Evolutionary conservation across 1,139 yeast species (phyloP), one percentile per base, ranked within the genome.

Genomic region (Candida albicans): DNA sequence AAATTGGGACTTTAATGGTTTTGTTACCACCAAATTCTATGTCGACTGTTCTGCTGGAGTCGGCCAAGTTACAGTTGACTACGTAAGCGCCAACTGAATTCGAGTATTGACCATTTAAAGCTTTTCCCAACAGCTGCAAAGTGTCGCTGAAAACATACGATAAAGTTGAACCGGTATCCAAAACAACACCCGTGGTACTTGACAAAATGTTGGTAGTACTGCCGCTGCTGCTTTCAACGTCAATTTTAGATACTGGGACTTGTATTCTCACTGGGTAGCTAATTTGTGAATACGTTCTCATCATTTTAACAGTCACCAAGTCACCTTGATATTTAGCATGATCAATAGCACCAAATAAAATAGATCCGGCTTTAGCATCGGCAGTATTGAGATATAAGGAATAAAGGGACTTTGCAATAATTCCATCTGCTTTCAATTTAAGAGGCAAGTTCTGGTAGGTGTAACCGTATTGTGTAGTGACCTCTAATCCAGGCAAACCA

Each of bases 401-500:
- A 56, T 81, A 85, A 1, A 78, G 75, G 38, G 64, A 68, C 46
- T 73, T 74, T 24, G 70, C 48, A 46, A 81, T 84, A 11, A 71
- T 51, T 0, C 89, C 90, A 44, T 60, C 55, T 27, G 46, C 45
- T 44, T 52, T 59, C 53, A 69, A 53, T 43, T 58, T 61, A 15
- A 61, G 30, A 2, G 73, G 74, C 14, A 68, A 56, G 48, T 68
- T 68, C 41, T 62, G 63, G 50, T 68, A 68, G 28, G 43, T 44
- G 33, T 57, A 53, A 11, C 52, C 51, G 28, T 44, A 45, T 33
- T 39, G 33, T 32, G 50, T 45, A 2, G 70, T 65, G 4, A 73
- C 67, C 57, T 81, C 85, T 47, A 78, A 62, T 1, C 75, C 80
- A 7, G 73, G 65, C 38, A 80, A 68, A 5, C 85, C 85, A 44